These are phyloP conservation scores for Phytophthora sp. DNA, from an alignment of 352 stramenopile species.

Conservation along the genomic window DNA sequence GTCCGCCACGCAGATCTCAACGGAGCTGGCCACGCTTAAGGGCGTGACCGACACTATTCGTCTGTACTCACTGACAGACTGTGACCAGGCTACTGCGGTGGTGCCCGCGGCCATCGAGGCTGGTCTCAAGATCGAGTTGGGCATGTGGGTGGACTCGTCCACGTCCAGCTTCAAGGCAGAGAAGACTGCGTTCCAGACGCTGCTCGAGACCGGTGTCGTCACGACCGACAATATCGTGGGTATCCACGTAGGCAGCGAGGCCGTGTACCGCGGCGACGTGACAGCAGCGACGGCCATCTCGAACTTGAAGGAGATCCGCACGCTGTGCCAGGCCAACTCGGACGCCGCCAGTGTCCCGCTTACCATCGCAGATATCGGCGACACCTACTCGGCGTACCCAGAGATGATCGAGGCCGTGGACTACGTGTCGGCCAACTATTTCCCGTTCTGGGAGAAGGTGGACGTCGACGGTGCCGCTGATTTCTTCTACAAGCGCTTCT, in stretches of 20 bases:
- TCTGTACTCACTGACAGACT: conserved; percentile 62
- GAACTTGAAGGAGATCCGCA: conserved; percentile 66
- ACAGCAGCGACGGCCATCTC: conserved; percentile 45
- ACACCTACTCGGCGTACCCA: conserved; percentile 59
- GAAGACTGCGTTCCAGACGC: conserved; percentile 47
- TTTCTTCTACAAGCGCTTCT: conserved; percentile 56
- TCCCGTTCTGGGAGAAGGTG: conserved; percentile 72
- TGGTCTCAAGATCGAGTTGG: conserved; percentile 57
- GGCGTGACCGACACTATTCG: conserved; percentile 58
- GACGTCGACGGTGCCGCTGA: conserved; percentile 41
- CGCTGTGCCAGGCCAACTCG: conserved; percentile 39
- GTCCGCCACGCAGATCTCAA: conserved; percentile 44
- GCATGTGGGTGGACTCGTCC: conserved; percentile 59
- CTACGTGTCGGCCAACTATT: conserved; percentile 67
- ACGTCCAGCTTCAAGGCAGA: conserved; percentile 47
- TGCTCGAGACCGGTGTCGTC: conserved; percentile 49
- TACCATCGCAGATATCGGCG: conserved; percentile 68
- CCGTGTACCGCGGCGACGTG: conserved; percentile 68
- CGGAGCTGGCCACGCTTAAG: conserved; percentile 55
- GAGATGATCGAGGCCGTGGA: conserved; percentile 64
- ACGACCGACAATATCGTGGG: conserved; percentile 49
- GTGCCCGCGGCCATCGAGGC: conserved; percentile 47
- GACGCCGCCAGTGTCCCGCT: conserved; percentile 47
- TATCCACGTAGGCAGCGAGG: conserved; percentile 76
- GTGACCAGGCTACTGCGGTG: conserved; percentile 47